Base-by-base conservation (phyloP, 306 rosid genomes). In the Pueraria montana region DNA sequence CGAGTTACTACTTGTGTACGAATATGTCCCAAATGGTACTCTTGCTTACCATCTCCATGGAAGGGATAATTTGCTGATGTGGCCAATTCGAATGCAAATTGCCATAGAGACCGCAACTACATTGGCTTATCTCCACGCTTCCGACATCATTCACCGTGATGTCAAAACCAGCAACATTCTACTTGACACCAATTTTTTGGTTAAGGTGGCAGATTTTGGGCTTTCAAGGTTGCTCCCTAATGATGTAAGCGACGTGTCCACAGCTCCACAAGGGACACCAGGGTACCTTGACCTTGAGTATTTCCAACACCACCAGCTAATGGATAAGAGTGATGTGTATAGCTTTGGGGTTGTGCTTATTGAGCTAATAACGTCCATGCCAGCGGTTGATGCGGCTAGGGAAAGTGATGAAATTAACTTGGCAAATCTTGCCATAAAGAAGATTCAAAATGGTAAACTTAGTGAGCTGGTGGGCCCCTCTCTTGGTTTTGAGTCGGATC, bases 71-170 rank as follows among this genome's bases (percentile, higher is more conserved):
- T 1, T 16, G 55, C 55, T 49, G 20, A 16, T 18, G 55, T 53
- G 91, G 93, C 84, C 88, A 8, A 78, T 40, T 16, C 82, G 89
- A 11, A 80, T 89, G 72, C 83, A 68, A 87, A 68, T 91, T 20
- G 95, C 91, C 26, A 62, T 84, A 27, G 92, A 89, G 63, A 89
- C 91, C 2, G 93, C 95, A 1, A 71, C 45, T 11, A 90, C 93
- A 0, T 34, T 91, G 72, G 86, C 85, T 16, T 88, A 87, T 74
- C 91, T 91, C 56, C 95, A 91, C 77, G 93, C 95, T 46, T 91
- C 93, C 0, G 82, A 83, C 10, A 85, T 86, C 71, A 84, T 86
- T 36, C 91, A 89, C 50, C 90, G 91, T 3, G 95, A 91, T 43
- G 89, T 91, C 27, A 91, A 91, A 90, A 86, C 86, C 18, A 85